Evolutionary conservation across 805 yeast genomes (phyloP).

Genomic region (Clavispora fructus): DNA sequence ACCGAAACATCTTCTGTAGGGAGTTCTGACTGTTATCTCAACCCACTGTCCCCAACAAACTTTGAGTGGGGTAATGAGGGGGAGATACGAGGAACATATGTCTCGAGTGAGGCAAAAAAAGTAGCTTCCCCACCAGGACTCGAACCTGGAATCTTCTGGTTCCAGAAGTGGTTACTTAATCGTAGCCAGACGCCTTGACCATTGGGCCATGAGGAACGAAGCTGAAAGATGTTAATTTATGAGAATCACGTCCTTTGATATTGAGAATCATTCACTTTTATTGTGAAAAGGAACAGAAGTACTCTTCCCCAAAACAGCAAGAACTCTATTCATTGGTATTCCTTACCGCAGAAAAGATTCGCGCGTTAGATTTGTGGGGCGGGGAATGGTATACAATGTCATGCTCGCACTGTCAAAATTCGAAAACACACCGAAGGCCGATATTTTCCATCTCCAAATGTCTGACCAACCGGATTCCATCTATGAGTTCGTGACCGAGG

Average conservation of each 20-base stretch:
- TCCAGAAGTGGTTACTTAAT: conserved; percentile 40
- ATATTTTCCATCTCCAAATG: background rate
- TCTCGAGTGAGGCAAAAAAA: conserved; percentile 22
- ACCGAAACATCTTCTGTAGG: too few relatives aligned
- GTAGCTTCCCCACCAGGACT: conserved; percentile 46
- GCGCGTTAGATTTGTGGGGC: too few relatives aligned
- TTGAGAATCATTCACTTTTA: too few relatives aligned
- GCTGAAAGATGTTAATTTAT: conserved; percentile 12
- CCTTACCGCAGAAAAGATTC: too few relatives aligned
- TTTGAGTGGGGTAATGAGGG: background rate
- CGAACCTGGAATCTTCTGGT: conserved; percentile 51
- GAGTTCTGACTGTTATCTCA: too few relatives aligned
- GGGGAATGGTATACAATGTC: background rate
- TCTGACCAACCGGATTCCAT: background rate
- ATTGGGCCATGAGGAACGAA: conserved; percentile 66
- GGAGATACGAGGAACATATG: background rate
- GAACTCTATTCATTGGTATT: too few relatives aligned
- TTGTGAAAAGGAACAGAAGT: too few relatives aligned
- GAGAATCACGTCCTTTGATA: background rate
- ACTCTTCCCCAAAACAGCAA: too few relatives aligned
- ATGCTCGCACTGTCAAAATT: background rate
- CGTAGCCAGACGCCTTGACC: conserved; percentile 73
- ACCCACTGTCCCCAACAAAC: too few relatives aligned
- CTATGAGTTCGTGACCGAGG: conserved; percentile 23
- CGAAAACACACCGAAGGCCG: background rate